Base-by-base conservation (phyloP, 495 filamentous ascomycete species). In the Penicillium riverlandense region DNA sequence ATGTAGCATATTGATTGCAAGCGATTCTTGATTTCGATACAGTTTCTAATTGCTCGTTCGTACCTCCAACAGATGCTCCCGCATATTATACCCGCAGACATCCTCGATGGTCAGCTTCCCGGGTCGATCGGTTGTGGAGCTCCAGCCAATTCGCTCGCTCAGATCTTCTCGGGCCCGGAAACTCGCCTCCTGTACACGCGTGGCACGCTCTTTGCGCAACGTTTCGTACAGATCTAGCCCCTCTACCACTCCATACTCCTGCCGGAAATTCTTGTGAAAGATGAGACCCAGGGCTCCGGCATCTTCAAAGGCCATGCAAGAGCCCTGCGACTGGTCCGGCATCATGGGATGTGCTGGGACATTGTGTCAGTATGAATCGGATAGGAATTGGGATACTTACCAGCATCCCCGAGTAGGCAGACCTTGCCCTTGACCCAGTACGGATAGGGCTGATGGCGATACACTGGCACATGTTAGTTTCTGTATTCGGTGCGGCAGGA, bases 311-410 rank as follows among this genome's bases (percentile, higher is more conserved):
- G 67, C 67, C 58, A 57, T 57, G 41, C 65, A 66, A 0, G 60
- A 55, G 6, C 67, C 67, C 44, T 71, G 63, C 0, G 49, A 55
- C 30, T 67, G 63, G 44, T 71, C 54, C 1, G 74, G 74, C 33
- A 77, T 62, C 74, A 76, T 77, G 1, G 74, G 72, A 48, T 77
- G 74, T 2, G 70, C 74, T 12, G 15, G 1, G 57, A 1, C 5
- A 37, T 2, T 4, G 11, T 4, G 16, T 41, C 3, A 44, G 13
- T 0, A 9, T 16, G 1, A 8, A 10, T 44, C 11, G 29, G 0
- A 9, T 5, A 35, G 13, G 12, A 35, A n/a, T n/a, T 11, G 3
- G 28, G 6, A 11, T 14, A 51, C 52, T 31, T 47, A 59, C 55
- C 49, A 1, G 59, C 54, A 37, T 62, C 62, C 2, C 62, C 62